phyloP scores from a whole-genome alignment of 305 asterid genomes.

The Rubia balearica region DNA sequence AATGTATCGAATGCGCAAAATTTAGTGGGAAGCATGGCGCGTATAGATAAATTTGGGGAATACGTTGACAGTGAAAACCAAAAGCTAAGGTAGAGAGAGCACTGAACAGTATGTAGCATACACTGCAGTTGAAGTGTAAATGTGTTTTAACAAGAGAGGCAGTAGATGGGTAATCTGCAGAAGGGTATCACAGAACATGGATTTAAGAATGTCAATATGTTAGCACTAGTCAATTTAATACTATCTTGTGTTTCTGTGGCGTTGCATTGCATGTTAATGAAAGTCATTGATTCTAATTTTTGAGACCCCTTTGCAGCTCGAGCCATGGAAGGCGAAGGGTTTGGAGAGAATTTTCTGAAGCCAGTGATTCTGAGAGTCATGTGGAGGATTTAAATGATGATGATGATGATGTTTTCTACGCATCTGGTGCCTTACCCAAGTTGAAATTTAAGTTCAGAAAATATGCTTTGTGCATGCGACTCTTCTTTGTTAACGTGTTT shows the following conservation, averaged over 20 bases:
- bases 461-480: not conserved
- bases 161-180: no score
- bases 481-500: not conserved
- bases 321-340: slow-evolving; percentile 41
- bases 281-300: not conserved
- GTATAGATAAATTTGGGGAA: no score
- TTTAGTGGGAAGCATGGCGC: no score
- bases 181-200: no score
- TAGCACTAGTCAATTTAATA: not conserved
- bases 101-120: no score
- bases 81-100: no score
- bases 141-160: no score
- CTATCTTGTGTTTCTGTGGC: not conserved
- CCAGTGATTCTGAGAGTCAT: slow-evolving; percentile 38
- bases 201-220: no score
- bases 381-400: slow-evolving; percentile 35
- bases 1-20: no score
- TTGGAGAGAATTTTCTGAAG: slow-evolving; percentile 27
- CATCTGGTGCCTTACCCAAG: slow-evolving; percentile 44
- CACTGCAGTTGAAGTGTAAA: no score
- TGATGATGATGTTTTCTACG: slow-evolving; percentile 49
- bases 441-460: slow-evolving; percentile 58
- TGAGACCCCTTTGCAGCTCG: not conserved
- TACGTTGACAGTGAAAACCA: no score
- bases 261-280: not conserved